Conservation (phyloP, 2,329 filamentous ascomycete genomes). For the Cercospora canescens region DNA sequence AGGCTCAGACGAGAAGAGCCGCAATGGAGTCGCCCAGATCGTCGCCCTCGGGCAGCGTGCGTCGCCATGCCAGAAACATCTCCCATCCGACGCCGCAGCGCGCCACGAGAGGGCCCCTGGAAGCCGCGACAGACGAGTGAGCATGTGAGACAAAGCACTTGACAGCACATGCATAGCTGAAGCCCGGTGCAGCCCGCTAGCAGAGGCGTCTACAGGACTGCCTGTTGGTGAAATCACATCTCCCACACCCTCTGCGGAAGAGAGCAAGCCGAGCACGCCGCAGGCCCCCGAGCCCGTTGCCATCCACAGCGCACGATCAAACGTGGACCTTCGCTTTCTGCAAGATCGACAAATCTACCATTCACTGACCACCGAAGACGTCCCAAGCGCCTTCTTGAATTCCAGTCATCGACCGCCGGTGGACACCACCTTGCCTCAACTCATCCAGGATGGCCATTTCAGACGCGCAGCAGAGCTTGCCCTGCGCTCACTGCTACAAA, state of each 20-base stretch:
- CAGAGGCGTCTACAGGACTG: slow-evolving; percentile 23
- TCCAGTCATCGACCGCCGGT: slow-evolving; percentile 64
- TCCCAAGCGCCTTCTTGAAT: slow-evolving; percentile 67
- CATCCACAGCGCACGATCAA: slow-evolving; percentile 6
- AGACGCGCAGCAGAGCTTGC: slow-evolving; percentile 56
- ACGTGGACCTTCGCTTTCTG: slow-evolving; percentile 77
- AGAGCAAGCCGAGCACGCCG: slow-evolving; percentile 1
- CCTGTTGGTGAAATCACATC: background rate
- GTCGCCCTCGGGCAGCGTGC: slow-evolving; percentile 29
- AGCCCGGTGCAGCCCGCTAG: slow-evolving; percentile 29
- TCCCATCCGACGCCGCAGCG: slow-evolving; percentile 56
- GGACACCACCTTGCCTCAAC: slow-evolving; percentile 64
- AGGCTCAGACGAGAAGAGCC: background rate
- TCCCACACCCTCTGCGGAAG: slow-evolving; percentile 3
- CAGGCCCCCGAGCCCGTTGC: slow-evolving; percentile 19
- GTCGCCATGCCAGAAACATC: slow-evolving; percentile 33
- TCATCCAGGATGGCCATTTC: slow-evolving; percentile 75
- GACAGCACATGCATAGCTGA: slow-evolving; percentile 20
- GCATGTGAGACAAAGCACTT: slow-evolving; percentile 31
- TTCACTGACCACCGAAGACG: slow-evolving; percentile 64
- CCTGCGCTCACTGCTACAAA: slow-evolving; percentile 42
- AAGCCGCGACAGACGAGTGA: slow-evolving; percentile 65
- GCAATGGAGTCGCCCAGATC: slow-evolving; percentile 30
- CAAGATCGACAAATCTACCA: slow-evolving; percentile 82
- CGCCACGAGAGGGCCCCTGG: slow-evolving; percentile 76